phyloP scores from a whole-genome alignment of 805 yeast species.

The Nakazawaea anatomiae region DNA sequence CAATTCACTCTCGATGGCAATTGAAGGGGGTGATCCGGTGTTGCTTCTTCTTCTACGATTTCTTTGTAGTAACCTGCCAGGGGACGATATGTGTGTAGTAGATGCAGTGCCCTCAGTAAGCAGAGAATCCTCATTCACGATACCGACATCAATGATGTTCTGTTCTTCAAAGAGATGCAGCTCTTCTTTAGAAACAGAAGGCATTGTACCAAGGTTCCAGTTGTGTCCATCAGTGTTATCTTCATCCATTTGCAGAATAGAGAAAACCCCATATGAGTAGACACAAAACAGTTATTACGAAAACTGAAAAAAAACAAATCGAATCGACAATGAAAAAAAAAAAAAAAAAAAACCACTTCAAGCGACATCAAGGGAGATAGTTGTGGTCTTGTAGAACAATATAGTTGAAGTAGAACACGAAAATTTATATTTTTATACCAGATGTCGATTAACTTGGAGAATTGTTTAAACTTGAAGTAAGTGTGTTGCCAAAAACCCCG shows the following conservation, averaged over 20 bases:
- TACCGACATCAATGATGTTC: slow-evolving; percentile 11
- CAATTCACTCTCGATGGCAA: slow-evolving; percentile 5
- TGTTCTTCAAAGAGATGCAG: slow-evolving; percentile 10
- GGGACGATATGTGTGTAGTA: slow-evolving; percentile 9
- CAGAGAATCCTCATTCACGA: slow-evolving; percentile 8
- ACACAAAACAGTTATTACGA: too few species aligned
- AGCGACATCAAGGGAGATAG: neutral
- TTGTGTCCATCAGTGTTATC: slow-evolving; percentile 9
- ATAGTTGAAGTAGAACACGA: too few species aligned
- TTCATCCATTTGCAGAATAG: neutral
- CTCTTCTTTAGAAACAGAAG: slow-evolving; percentile 3
- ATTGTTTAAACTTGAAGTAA: slow-evolving; percentile 27
- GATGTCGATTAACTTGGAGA: slow-evolving; percentile 20
- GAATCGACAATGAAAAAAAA: neutral
- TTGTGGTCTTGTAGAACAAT: neutral
- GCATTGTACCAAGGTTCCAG: neutral
- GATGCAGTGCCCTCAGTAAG: neutral
- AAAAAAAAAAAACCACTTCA: neutral
- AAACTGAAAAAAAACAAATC: neutral
- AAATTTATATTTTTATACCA: neutral
- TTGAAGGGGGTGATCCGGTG: neutral
- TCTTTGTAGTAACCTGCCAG: slow-evolving; percentile 8
- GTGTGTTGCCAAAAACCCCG: slow-evolving; percentile 12
- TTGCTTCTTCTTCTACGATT: slow-evolving; percentile 3
- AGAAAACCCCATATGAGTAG: too few species aligned